These are phyloP conservation scores for Blastobotrys terrestris DNA, from an alignment of 805 yeast genomes.

Conservation along the genomic window DNA sequence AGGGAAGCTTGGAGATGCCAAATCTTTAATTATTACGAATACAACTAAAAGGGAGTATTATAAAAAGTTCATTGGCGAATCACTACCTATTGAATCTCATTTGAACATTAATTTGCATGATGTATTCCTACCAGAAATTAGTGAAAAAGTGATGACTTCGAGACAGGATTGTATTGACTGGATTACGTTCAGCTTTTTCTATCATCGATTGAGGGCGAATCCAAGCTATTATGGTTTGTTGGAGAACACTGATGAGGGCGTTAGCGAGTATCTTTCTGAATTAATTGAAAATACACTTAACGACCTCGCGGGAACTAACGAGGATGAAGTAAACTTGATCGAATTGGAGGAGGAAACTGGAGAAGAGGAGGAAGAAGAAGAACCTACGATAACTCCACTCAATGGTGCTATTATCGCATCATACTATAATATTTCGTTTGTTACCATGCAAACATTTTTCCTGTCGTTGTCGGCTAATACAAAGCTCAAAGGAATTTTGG, in stretches of 20 bases:
- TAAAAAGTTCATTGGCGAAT: conserved; percentile 60
- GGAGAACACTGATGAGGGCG: conserved; percentile 55
- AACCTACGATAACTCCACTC: conserved; percentile 44
- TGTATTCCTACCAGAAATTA: conserved; percentile 65
- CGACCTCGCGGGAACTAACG: conserved; percentile 49
- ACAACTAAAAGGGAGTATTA: conserved; percentile 54
- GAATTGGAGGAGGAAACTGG: conserved; percentile 44
- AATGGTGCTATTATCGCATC: conserved; percentile 73
- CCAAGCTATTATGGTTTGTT: conserved; percentile 85
- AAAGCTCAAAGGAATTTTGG: conserved; percentile 55
- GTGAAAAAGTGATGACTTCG: conserved; percentile 51
- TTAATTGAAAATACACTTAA: conserved; percentile 64
- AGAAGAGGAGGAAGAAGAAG: conserved; percentile 31
- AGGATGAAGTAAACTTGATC: conserved; percentile 35
- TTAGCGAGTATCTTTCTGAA: conserved; percentile 80
- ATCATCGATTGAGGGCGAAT: conserved; percentile 70
- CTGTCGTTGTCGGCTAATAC: conserved; percentile 48
- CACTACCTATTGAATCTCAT: conserved; percentile 81
- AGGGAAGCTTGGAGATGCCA: conserved; percentile 24
- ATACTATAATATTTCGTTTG: conserved; percentile 58
- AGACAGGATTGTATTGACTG: conserved; percentile 89
- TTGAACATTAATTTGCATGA: conserved; percentile 57
- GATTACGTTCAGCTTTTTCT: conserved; percentile 79
- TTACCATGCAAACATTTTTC: conserved; percentile 59
- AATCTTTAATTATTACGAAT: conserved; percentile 53